These are phyloP conservation scores for Harringtonia aguacate DNA, from an alignment of 2,329 filamentous ascomycete genomes.

Conservation along the genomic window DNA sequence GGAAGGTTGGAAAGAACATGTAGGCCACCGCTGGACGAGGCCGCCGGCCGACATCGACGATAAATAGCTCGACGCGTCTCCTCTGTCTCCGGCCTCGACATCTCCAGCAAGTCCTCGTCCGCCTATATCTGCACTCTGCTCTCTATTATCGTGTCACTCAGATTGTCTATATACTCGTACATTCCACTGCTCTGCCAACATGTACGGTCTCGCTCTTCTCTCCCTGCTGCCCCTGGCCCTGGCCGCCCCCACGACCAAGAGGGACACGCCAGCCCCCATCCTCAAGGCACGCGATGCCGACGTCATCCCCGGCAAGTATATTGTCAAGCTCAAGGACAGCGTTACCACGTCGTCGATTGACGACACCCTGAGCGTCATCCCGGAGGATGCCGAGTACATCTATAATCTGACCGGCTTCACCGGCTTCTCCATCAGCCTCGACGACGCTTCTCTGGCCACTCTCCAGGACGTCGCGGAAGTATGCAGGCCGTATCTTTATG, in stretches of 20 bases:
- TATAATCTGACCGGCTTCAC: slow-evolving; percentile 17
- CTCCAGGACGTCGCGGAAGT: slow-evolving; percentile 16
- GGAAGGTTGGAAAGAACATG: background rate
- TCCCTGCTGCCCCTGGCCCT: slow-evolving; percentile 24
- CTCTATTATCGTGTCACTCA: too few relatives aligned
- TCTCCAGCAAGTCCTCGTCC: too few relatives aligned
- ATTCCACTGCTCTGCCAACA: too few relatives aligned
- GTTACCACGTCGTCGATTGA: slow-evolving; percentile 18
- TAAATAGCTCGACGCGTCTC: background rate
- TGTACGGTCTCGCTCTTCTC: slow-evolving; percentile 26
- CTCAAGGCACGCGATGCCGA: slow-evolving; percentile 22
- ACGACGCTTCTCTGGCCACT: slow-evolving; percentile 12
- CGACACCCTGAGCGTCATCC: slow-evolving; percentile 11
- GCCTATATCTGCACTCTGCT: too few relatives aligned
- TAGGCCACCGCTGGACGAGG: background rate
- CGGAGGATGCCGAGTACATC: slow-evolving; percentile 14
- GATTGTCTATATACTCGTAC: background rate
- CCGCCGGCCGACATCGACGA: too few relatives aligned
- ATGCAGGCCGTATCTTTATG: too few relatives aligned
- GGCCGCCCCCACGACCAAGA: slow-evolving; percentile 18
- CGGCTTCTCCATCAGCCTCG: slow-evolving; percentile 18
- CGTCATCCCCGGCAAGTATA: slow-evolving; percentile 29
- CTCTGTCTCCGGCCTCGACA: too few relatives aligned
- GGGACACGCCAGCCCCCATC: slow-evolving; percentile 21
- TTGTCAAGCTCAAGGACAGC: slow-evolving; percentile 31